Evolutionary conservation across 768 basidiomycete genomes (phyloP), one percentile per base, ranked within the genome.

Genomic region (Leccinum rimulosum): DNA sequence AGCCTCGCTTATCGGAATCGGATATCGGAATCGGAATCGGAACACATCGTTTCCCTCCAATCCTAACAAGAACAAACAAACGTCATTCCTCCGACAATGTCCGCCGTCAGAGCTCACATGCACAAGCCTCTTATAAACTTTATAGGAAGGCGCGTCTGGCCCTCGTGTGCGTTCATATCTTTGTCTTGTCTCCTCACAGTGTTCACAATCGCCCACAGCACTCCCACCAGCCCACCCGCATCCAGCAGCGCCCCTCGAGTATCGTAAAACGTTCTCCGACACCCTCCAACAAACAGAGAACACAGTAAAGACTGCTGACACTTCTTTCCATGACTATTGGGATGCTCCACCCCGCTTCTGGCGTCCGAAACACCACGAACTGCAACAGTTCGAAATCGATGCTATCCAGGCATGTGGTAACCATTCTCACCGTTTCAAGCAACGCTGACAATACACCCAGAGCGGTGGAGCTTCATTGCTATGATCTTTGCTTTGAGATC

Each of bases 391-490:
- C 3, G 89, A 91, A 73, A 85, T 90, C 56, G 82, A 88, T 12
- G 84, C 87, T 15, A 76, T 91, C 58, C 73, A 83, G 77, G 89
- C 88, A 63, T 71, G 82, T 27, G 15, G 14, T 47, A 17, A 33
- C 8, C 48, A 30, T 17, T 15, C n/a, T 10, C 38, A 45, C 58
- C 25, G 25, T 27, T 58, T 25, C 14, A 6, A 27, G 52, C 19
- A 49, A 53, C 43, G 25, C 27, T 60, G 52, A 59, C 52, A 30
- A 54, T 35, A 19, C 56, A 58, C 31, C 0, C 52, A 69, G 88
- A 89, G 81, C 57, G 89, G 89, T 19, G 89, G 88, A 31, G 89
- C 88, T 15, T 84, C 87, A 15, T 68, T 82, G 52, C 72, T 65
- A 52, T 78, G 64, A 74, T 49, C 12, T 10, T 35, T 40, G 14